Conservation (phyloP, 805 yeast species). For the Kodamaea nitidulidarum region DNA sequence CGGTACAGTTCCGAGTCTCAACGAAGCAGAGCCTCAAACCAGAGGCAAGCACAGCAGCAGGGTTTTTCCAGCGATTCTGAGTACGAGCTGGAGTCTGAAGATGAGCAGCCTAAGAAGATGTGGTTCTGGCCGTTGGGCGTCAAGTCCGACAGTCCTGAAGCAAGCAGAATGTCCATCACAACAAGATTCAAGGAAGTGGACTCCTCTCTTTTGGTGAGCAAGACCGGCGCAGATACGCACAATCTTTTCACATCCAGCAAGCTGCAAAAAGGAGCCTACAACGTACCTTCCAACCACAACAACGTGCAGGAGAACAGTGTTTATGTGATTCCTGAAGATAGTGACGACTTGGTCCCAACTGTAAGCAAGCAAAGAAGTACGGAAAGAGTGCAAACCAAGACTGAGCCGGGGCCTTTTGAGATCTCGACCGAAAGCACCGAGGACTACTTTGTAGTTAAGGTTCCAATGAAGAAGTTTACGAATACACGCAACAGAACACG, state of each 20-base stretch:
- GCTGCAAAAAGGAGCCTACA: background rate
- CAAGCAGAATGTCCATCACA: background rate
- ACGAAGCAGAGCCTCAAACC: background rate
- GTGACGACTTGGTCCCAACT: background rate
- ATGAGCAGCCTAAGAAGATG: conserved; percentile 1
- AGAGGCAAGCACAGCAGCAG: background rate
- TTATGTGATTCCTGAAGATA: background rate
- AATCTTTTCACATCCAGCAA: background rate
- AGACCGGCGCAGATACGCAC: background rate
- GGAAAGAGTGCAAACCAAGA: background rate
- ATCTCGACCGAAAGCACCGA: background rate
- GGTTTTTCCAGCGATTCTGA: conserved; percentile 3
- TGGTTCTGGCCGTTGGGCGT: conserved; percentile 5
- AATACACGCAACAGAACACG: background rate
- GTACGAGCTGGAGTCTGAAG: background rate
- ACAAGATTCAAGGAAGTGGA: background rate
- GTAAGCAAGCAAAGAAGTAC: too few relatives aligned
- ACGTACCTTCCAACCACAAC: background rate
- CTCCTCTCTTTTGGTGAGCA: conserved; percentile 2
- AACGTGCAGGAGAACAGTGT: background rate
- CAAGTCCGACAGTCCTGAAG: background rate
- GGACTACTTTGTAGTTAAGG: background rate
- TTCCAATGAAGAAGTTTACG: background rate
- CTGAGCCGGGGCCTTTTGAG: background rate
- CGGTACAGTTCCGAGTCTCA: background rate